Evolutionary conservation across 2,329 filamentous ascomycete genomes (phyloP), one percentile per base, ranked within the genome.

Genomic region (Pseudodiploospora longispora): DNA sequence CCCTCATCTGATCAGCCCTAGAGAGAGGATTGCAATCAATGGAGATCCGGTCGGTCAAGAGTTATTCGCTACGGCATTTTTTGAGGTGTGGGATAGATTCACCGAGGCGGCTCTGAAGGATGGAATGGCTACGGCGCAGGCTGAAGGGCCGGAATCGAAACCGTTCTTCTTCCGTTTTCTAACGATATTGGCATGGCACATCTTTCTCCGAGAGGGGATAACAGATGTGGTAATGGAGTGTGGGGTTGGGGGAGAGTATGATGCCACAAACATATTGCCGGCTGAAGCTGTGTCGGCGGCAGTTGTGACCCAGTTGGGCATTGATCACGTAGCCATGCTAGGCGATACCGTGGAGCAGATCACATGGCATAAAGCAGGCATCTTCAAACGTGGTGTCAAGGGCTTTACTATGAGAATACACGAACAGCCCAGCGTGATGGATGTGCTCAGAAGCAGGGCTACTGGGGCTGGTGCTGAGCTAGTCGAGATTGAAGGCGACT

Each of bases 101-200:
- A 71, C 66, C 0, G 56, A 60, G 35, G 58, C 68, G 0, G 68
- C 69, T 6, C 52, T 55, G 30, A 54, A 42, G 27, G 59, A 61
- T 2, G 64, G 61, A 1, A 56, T 56, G 38, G 45, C 51, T 7
- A 46, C 58, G 6, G 74, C 70, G 1, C 70, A 71, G 10, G 64
- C 70, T 0, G 72, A 71, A 10, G 77, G 78, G 0, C 72, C 81
- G 0, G 66, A 63, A 1, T 78, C 78, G 2, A 95, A 94, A 61
- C 93, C 93, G 0, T 85, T 89, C 41, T 97, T 94, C 64, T 97
- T 97, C 63, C 83, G 91, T 29, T 96, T 87, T 59, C 63, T 98
- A 58, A 96, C 91, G 0, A 72, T 98, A 33, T 76, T 96, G 68
- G 90, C 90, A 2, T 79, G 95, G 55, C 89, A 95, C 57, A 76